phyloP scores from a whole-genome alignment of 139 green algal genomes.

The Chlamydomonas incerta region DNA sequence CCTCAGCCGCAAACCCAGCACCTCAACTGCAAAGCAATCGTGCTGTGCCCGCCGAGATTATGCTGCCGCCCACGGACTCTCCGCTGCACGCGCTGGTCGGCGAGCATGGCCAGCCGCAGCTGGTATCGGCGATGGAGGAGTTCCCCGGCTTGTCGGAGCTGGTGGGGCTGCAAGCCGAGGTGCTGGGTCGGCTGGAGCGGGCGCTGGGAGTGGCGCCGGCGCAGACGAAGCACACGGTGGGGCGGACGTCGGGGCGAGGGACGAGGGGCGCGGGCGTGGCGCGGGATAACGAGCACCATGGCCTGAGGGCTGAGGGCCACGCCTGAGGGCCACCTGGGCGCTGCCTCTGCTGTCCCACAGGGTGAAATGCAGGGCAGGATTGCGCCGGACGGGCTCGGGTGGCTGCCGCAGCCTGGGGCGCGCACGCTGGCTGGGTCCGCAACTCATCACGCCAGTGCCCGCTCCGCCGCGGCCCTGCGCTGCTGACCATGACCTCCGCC shows the following conservation, averaged over 20 bases:
- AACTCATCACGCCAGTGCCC: too few species aligned
- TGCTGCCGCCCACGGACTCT: not conserved
- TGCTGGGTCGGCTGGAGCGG: not conserved
- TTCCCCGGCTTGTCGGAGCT: not conserved
- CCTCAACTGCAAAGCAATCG: too few species aligned
- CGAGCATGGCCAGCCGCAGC: not conserved
- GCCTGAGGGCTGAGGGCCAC: not conserved
- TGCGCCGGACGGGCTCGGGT: too few species aligned
- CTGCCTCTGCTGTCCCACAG: not conserved
- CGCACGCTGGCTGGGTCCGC: too few species aligned
- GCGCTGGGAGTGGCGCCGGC: constrained; percentile 3
- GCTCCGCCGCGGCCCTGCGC: too few species aligned
- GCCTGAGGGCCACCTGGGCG: not conserved
- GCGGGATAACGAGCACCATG: not conserved
- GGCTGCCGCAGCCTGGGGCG: too few species aligned
- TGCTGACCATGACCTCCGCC: too few species aligned
- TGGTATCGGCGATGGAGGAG: not conserved
- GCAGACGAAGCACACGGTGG: constrained; percentile 18
- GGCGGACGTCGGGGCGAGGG: not conserved
- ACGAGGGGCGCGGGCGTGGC: not conserved
- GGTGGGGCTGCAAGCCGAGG: constrained; percentile 7
- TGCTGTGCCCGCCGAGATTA: too few species aligned
- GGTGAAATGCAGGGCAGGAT: too few species aligned
- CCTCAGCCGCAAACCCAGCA: too few species aligned
- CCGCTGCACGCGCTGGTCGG: not conserved